phyloP scores from a whole-genome alignment of 208 protist species.

The Zelonia costaricensis region DNA sequence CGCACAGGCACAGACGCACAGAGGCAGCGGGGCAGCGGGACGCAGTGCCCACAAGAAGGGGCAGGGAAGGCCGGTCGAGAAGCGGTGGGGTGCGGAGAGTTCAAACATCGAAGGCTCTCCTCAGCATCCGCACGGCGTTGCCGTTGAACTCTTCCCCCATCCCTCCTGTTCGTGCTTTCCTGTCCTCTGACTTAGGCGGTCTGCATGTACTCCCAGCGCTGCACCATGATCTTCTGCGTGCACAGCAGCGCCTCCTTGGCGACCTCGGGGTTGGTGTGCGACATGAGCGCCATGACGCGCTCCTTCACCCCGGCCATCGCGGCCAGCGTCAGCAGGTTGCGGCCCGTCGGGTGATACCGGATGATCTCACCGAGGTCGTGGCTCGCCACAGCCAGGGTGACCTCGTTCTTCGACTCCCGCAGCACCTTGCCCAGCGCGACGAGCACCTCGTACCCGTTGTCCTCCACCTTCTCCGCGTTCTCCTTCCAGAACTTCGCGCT shows the following conservation, averaged over 20 bases:
- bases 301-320: slow-evolving; percentile 85
- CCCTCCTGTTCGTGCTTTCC: slow-evolving; percentile 5
- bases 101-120: no score
- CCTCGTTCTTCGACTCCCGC: slow-evolving; percentile 51
- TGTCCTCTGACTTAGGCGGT: slow-evolving; percentile 21
- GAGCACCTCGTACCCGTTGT: slow-evolving; percentile 90
- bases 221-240: slow-evolving; percentile 94
- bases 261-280: slow-evolving; percentile 67
- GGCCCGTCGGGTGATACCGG: slow-evolving; percentile 90
- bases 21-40: no score
- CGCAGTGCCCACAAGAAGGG: no score
- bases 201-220: slow-evolving; percentile 92
- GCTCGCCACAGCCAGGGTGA: slow-evolving; percentile 86
- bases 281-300: slow-evolving; percentile 87
- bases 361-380: slow-evolving; percentile 94
- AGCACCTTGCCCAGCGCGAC: slow-evolving; percentile 86
- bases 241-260: slow-evolving; percentile 90
- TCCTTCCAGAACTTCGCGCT: slow-evolving; percentile 95
- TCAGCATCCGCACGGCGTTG: not conserved
- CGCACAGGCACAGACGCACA: no score
- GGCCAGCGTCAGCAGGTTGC: slow-evolving; percentile 68
- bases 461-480: slow-evolving; percentile 88
- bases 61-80: not conserved
- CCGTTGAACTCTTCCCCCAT: not conserved
- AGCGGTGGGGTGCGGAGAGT: not conserved